Evolutionary conservation across 106 monocot species (phyloP).

Genomic region (Triglochin maritima): DNA sequence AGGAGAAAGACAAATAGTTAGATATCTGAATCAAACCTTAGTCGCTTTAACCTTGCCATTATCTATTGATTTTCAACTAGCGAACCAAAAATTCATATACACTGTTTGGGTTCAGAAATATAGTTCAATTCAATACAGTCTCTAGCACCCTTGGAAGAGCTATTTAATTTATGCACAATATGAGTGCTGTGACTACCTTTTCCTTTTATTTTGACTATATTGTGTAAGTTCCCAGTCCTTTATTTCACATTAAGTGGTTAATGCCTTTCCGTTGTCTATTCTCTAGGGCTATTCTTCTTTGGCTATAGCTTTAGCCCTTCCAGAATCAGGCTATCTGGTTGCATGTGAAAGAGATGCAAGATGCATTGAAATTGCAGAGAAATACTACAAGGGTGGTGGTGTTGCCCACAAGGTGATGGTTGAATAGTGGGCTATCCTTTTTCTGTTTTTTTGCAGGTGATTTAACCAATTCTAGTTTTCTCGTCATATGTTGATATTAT

Average conservation of each 20-base stretch:
- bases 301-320: conserved; percentile 75
- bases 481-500: neutral
- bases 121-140: too few relatives aligned
- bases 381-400: conserved; percentile 72
- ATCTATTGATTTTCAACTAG: too few relatives aligned
- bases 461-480: neutral
- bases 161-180: too few relatives aligned
- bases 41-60: too few relatives aligned
- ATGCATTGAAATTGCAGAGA: conserved; percentile 81
- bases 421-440: neutral
- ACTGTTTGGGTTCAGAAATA: too few relatives aligned
- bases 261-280: neutral
- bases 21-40: too few relatives aligned
- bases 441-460: conserved; percentile 5
- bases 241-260: neutral
- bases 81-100: too few relatives aligned
- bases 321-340: conserved; percentile 71
- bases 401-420: conserved; percentile 76
- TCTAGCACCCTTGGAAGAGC: too few relatives aligned
- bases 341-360: conserved; percentile 90
- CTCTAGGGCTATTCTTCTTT: conserved; percentile 88
- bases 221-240: too few relatives aligned
- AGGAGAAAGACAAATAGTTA: too few relatives aligned
- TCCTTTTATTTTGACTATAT: too few relatives aligned
- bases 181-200: too few relatives aligned